Percentiles rank a stretch among this genome's conserved stretches.
These are phyloP conservation scores for Starmerella tilneyi DNA, from an alignment of 805 yeast species.

Conservation along the genomic window DNA sequence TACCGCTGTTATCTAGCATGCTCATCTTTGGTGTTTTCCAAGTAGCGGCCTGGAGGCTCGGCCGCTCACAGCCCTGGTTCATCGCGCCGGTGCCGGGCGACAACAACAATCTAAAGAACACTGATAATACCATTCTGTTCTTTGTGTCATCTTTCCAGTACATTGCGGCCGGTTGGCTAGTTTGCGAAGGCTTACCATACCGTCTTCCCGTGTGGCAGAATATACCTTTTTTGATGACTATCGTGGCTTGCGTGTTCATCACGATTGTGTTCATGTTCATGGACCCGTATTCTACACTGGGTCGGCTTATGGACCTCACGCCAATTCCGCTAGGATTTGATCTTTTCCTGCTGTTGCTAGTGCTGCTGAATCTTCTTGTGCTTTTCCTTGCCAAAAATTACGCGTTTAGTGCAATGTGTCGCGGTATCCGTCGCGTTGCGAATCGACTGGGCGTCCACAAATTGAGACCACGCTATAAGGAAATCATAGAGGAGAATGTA, in stretches of 20 bases:
- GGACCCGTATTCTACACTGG: constrained; percentile 45
- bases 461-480: constrained; percentile 32
- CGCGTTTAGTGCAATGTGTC: constrained; percentile 34
- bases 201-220: constrained; percentile 61
- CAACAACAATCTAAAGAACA: constrained; percentile 66
- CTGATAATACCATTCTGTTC: constrained; percentile 84
- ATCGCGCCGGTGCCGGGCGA: constrained; percentile 70
- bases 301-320: constrained; percentile 67
- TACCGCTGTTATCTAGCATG: constrained; percentile 75
- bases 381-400: constrained; percentile 40
- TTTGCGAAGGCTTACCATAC: constrained; percentile 90
- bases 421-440: constrained; percentile 12
- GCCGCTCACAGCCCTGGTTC: constrained; percentile 53
- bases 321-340: constrained; percentile 44
- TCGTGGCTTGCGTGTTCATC: constrained; percentile 40
- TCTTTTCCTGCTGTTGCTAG: constrained; percentile 31
- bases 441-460: constrained; percentile 24
- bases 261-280: constrained; percentile 46
- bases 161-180: constrained; percentile 67
- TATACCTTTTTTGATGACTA: constrained; percentile 58
- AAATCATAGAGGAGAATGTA: constrained; percentile 23
- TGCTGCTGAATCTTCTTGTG: constrained; percentile 41
- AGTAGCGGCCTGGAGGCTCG: constrained; percentile 54
- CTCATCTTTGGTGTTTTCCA: constrained; percentile 56
- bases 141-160: constrained; percentile 79